These are phyloP conservation scores for Chlorella vulgaris DNA, from an alignment of 139 green algal genomes.

Conservation along the genomic window DNA sequence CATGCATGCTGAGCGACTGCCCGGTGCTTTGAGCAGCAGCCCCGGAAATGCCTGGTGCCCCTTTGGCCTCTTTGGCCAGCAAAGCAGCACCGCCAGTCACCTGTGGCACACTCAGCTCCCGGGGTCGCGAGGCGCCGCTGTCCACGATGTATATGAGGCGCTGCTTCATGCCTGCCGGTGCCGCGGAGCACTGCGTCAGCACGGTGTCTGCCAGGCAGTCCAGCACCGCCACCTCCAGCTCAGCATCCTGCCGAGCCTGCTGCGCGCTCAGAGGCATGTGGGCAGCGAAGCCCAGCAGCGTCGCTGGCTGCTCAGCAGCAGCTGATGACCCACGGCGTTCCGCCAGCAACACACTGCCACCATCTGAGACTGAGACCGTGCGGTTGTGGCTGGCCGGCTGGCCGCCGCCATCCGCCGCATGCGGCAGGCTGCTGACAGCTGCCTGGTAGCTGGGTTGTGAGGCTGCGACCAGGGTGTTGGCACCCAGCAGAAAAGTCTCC, in stretches of 20 bases:
- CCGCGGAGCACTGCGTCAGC: conserved; percentile 54
- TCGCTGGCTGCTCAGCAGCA: neutral
- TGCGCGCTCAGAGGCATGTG: neutral
- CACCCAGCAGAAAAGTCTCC: conserved; percentile 67
- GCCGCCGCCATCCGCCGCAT: too few relatives aligned
- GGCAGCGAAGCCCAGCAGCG: neutral
- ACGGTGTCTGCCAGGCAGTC: conserved; percentile 79
- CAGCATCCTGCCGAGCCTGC: conserved; percentile 52
- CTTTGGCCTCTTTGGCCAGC: too few relatives aligned
- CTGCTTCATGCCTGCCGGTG: conserved; percentile 52
- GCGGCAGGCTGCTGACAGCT: too few relatives aligned
- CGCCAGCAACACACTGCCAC: too few relatives aligned
- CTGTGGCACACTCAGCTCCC: conserved; percentile 32
- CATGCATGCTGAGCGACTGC: too few relatives aligned
- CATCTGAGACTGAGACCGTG: too few relatives aligned
- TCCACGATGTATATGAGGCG: conserved; percentile 74
- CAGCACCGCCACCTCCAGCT: conserved; percentile 70
- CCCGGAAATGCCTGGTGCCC: too few relatives aligned
- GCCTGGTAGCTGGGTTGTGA: neutral
- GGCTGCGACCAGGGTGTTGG: neutral
- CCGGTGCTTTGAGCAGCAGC: too few relatives aligned
- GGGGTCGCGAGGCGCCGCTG: conserved; percentile 36
- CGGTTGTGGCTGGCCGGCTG: too few relatives aligned
- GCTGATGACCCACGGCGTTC: too few relatives aligned
- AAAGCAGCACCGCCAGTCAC: too few relatives aligned